Evolutionary conservation across 2,329 filamentous ascomycete species (phyloP), one percentile per base, ranked within the genome.

Genomic region (Penicillium sp.): DNA sequence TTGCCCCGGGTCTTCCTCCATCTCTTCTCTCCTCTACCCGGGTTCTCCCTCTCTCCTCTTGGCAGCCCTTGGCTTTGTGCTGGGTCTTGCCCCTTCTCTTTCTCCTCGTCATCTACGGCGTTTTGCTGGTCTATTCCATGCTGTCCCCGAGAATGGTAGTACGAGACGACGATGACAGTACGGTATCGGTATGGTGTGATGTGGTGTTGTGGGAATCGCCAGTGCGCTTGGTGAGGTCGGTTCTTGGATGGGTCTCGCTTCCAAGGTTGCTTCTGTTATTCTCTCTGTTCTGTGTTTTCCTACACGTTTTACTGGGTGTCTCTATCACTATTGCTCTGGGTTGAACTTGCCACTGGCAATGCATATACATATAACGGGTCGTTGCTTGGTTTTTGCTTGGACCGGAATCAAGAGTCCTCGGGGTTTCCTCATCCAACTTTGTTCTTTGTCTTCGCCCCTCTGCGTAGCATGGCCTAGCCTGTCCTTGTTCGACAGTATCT

Each of bases 351-450:
- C 33, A n/a, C 13, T 38, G 33, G 31, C 21, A 26, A 29, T 32
- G 20, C 41, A 39, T 39, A 39, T 38, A 43, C n/a, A 39, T n/a
- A n/a, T n/a, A n/a, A n/a, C n/a, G n/a, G n/a, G n/a, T n/a, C n/a
- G n/a, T n/a, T n/a, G n/a, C n/a, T n/a, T n/a, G n/a, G n/a, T n/a
- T n/a, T n/a, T 27, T 39, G 35, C 36, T 38, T 30, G 41, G 41
- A 43, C 34, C 34, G 23, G 25, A 21, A 36, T 34, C 16, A 35
- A 35, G 34, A 29, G 40, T 38, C 40, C 30, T 23, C 8, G 10
- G 15, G 14, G 26, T 33, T 26, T 33, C 25, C 20, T 36, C 19
- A 14, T 23, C 15, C 28, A 13, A 25, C n/a, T 25, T 25, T 7
- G 14, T 30, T 7, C 27, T n/a, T n/a, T n/a, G n/a, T n/a, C n/a